Evolutionary conservation across 352 stramenopile species (phyloP), one percentile per base, ranked within the genome.

Genomic region (Phytophthora pisi): DNA sequence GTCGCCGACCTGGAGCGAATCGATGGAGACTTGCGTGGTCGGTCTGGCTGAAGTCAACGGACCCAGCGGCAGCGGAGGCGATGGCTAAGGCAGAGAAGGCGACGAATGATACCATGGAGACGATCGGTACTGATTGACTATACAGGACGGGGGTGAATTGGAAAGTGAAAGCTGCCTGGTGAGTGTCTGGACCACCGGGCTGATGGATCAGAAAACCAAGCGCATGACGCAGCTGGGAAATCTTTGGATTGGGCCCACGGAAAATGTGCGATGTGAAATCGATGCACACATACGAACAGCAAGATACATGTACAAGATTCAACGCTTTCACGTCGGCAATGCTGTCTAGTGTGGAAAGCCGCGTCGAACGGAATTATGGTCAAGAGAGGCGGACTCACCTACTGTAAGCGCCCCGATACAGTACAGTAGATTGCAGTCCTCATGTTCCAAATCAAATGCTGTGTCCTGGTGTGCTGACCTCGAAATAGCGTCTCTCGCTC

Each of bases 1-100:
- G 2, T 79, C 72, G 42, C 70, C 66, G 18, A 57, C 57, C 9
- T 43, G 57, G 24, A 69, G 66, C 23, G 52, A 57, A 8, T 68
- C 58, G n/a, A 67, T 34, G 43, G 64, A 51, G 23, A 61, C 40
- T 46, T 70, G 53, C 0, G 54, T 36, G 31, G 57, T 55, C 18
- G n/a, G n/a, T n/a, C n/a, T n/a, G n/a, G n/a, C n/a, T 16, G 5
- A 64, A 53, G 20, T 62, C 45, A 61, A 54, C 1, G 13, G 66
- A 67, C 8, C 38, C 58, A 52, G 59, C 66, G 50, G 61, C 23
- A 18, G 74, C 72, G 0, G 56, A 62, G 13, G 59, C 36, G 18
- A 61, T 3, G 38, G 51, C 53, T 3, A 68, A 23, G 36, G 47
- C 49, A 57, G 47, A 11, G 47, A 68, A 55, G 16, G 59, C 16